Percentiles rank a stretch among this genome's conserved stretches.
phyloP scores from a whole-genome alignment of 2,329 filamentous ascomycete species.

The Blumeria hordei region DNA sequence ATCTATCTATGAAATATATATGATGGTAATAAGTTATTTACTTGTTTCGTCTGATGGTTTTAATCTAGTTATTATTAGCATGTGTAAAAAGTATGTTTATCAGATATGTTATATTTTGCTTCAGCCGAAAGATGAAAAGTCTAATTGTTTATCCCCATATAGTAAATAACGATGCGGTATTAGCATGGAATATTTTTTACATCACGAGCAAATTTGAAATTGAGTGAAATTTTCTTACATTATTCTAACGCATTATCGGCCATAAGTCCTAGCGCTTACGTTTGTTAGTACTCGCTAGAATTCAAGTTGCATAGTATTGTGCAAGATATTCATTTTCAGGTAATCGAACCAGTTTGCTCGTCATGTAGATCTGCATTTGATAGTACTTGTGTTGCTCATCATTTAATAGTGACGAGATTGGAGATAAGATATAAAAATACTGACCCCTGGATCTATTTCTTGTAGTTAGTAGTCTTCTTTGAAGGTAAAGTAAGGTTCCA shows the following conservation, averaged over 20 bases:
- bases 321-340: not conserved
- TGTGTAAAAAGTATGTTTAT: no score
- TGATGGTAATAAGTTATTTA: no score
- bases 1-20: no score
- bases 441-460: not conserved
- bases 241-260: not conserved
- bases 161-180: not conserved
- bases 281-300: not conserved
- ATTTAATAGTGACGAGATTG: not conserved
- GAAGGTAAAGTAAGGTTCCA: not conserved
- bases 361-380: not conserved
- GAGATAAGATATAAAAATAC: not conserved
- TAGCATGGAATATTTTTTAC: slow-evolving; percentile 1
- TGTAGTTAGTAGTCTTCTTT: not conserved
- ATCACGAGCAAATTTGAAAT: not conserved
- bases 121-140: slow-evolving; percentile 1
- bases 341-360: slow-evolving; percentile 1
- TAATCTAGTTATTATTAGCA: no score
- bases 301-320: not conserved
- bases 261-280: not conserved
- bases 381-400: slow-evolving; percentile 1
- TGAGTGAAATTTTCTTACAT: not conserved
- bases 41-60: no score
- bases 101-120: no score
- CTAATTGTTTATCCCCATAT: not conserved